Evolutionary conservation across 441 rosid species (phyloP).

Genomic region (Sinapis alba): DNA sequence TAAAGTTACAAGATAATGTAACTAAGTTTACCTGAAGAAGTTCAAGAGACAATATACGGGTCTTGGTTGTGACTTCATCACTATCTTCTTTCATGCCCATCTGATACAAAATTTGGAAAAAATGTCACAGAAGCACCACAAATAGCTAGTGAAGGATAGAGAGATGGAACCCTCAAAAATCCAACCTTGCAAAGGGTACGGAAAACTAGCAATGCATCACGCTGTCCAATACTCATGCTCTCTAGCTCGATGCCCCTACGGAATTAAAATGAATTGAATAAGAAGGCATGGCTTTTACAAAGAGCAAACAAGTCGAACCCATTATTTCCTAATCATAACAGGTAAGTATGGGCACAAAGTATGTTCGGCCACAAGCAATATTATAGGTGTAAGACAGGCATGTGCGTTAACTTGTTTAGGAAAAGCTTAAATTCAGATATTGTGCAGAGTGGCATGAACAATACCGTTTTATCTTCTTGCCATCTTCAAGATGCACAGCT

Average conservation of each 20-base stretch:
- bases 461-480: conserved; percentile 90
- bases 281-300: conserved; percentile 11
- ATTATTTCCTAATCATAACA: conserved; percentile 9
- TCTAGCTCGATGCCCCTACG: conserved; percentile 92
- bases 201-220: conserved; percentile 94
- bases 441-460: conserved; percentile 34
- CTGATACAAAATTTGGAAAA: conserved; percentile 48
- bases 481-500: conserved; percentile 97
- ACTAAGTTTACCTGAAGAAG: conserved; percentile 87
- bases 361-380: conserved; percentile 18
- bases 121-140: conserved; percentile 33
- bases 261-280: conserved; percentile 29
- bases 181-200: conserved; percentile 99
- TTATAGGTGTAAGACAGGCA: conserved; percentile 12
- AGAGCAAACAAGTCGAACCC: conserved; percentile 24
- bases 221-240: conserved; percentile 93
- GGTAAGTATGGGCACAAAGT: conserved; percentile 12
- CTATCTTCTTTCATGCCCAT: conserved; percentile 99
- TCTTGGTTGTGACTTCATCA: conserved; percentile 95
- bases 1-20: conserved; percentile 25
- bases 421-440: conserved; percentile 16
- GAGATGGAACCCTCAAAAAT: conserved; percentile 29
- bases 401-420: not conserved
- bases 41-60: conserved; percentile 93
- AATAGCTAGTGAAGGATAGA: conserved; percentile 27